Percentiles rank a stretch among this genome's conserved stretches.
Evolutionary conservation across 805 yeast genomes (phyloP).

Genomic region (Candida berthetii): DNA sequence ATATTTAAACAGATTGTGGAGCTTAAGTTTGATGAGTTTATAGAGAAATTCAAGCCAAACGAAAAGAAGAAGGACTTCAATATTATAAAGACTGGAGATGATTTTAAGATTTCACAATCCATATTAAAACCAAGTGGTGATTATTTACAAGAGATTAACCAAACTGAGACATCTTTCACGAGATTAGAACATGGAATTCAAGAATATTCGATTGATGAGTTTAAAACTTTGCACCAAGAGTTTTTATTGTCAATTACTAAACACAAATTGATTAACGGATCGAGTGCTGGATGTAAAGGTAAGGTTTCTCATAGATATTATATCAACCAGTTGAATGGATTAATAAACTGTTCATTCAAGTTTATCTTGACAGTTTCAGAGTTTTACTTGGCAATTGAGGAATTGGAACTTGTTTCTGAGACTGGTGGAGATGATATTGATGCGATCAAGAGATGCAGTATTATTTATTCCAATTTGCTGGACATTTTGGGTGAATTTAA

Average conservation of each 20-base stretch:
- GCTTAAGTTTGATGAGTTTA: constrained; percentile 21
- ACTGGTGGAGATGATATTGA: constrained; percentile 8
- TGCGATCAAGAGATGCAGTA: constrained; percentile 24
- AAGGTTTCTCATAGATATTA: constrained; percentile 31
- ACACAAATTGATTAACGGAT: constrained; percentile 26
- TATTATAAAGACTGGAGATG: constrained; percentile 18
- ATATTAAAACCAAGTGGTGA: constrained; percentile 23
- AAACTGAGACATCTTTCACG: constrained; percentile 2
- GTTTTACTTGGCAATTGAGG: constrained; percentile 27
- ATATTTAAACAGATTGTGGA: constrained; percentile 26
- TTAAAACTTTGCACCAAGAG: constrained; percentile 26
- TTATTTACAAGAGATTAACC: constrained; percentile 13
- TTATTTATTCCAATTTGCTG: constrained; percentile 34
- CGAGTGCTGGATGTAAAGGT: constrained; percentile 22
- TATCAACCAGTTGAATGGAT: constrained; percentile 32
- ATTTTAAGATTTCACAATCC: constrained; percentile 19
- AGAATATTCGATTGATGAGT: constrained; percentile 43
- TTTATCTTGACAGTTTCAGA: constrained; percentile 33
- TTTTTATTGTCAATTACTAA: constrained; percentile 30
- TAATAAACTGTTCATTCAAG: constrained; percentile 30
- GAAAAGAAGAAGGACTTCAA: constrained; percentile 29
- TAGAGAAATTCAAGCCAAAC: constrained; percentile 20
- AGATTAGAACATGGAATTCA: constrained; percentile 11
- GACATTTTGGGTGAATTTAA: constrained; percentile 38
- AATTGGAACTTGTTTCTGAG: constrained; percentile 20